Base-by-base conservation (phyloP, 768 basidiomycete genomes). In the Lactifluus echinatus region DNA sequence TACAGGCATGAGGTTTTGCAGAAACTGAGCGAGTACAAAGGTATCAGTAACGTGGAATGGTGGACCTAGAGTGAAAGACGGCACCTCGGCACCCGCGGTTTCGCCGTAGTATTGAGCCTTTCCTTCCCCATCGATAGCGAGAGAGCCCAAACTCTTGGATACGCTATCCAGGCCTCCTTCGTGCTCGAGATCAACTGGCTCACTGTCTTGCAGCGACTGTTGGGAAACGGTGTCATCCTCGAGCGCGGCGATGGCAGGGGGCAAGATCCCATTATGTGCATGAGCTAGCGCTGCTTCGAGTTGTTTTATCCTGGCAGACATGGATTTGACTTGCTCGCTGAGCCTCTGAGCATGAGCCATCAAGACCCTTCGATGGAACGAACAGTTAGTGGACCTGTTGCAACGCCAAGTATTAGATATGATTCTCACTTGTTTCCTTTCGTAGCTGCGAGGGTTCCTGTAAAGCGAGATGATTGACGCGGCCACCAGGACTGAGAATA, bases 351-450 rank as follows among this genome's bases (percentile, higher is more conserved):
- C 76, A 61, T 77, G 78, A 6, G 74, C 75, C 74, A 78, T 74
- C 36, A 81, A 72, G 19, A 79, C 78, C 64, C 79, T 81, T 57
- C 7, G 43, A 34, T 6, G 50, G n/a, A 54, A 54, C 47, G 48
- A 45, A 39, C 14, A 43, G 46, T 31, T 45, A 29, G 43, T 55
- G 45, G 36, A 33, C 19, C 23, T 15, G 31, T 23, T 26, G 49
- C 34, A 47, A 21, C 46, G 47, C 12, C 4, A 44, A 8, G 44
- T 15, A 7, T 21, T 10, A 44, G 34, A 45, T 39, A 29, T 53
- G 12, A n/a, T 29, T 48, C 73, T 37, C 61, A 79, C 79, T 79
- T 80, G 69, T 80, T 81, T 57, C 79, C 78, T 63, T 80, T 81
- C 44, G 78, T 80, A 24, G 80, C 78, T 7, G 76, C 70, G 61